Evolutionary conservation across 1,284 basidiomycete genomes (phyloP).

Genomic region (Heterobasidion parviporum): DNA sequence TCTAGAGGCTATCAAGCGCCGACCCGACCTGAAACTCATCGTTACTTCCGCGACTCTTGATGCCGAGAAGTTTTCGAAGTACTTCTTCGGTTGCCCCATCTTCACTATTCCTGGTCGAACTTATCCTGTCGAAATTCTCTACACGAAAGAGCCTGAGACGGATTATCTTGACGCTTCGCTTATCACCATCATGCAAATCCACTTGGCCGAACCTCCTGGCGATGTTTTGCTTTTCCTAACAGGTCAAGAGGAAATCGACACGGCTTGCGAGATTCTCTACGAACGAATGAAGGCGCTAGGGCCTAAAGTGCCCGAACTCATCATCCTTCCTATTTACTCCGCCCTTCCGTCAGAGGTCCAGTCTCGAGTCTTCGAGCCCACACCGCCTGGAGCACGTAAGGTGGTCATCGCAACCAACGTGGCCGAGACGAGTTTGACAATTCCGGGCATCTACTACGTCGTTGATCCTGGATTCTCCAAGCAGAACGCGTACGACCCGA

Average conservation of each 20-base stretch:
- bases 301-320: conserved; percentile 92
- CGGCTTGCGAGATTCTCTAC: conserved; percentile 92
- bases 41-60: conserved; percentile 99
- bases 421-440: conserved; percentile 96
- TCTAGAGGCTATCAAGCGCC: conserved; percentile 88
- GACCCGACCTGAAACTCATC: conserved; percentile 94
- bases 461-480: conserved; percentile 98
- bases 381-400: conserved; percentile 93
- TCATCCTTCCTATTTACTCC: conserved; percentile 97
- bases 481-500: conserved; percentile 97
- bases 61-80: conserved; percentile 97
- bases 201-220: conserved; percentile 94
- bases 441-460: conserved; percentile 98
- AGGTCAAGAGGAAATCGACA: conserved; percentile 98
- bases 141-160: conserved; percentile 98
- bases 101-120: conserved; percentile 99
- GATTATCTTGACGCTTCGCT: conserved; percentile 98
- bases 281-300: conserved; percentile 98
- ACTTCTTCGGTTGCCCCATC: conserved; percentile 98
- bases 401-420: conserved; percentile 99
- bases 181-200: conserved; percentile 99
- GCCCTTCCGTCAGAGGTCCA: conserved; percentile 97
- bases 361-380: conserved; percentile 94
- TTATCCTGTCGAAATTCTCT: conserved; percentile 96
- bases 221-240: conserved; percentile 97